Evolutionary conservation across 306 rosid genomes (phyloP), one percentile per base, ranked within the genome.

Genomic region (Cicer cuneatum): DNA sequence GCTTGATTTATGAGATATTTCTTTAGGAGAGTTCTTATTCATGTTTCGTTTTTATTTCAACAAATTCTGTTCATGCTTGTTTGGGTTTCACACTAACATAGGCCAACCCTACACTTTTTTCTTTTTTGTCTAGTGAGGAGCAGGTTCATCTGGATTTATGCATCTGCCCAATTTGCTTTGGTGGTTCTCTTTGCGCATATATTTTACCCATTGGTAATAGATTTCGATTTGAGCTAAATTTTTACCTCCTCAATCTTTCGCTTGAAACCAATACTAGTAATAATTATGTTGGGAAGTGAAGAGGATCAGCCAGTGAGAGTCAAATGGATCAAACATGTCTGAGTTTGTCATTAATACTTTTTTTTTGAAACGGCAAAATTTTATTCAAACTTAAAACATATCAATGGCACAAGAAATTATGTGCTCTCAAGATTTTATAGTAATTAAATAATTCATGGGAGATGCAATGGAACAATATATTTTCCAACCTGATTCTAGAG

Each of bases 151-250:
- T 94, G 99, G 99, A 79, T 90, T 24, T 94, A 92, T 64, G 96
- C 99, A 21, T 82, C 93, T 13, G 69, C 72, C 62, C 99, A 94
- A 52, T 92, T 90, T 72, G 83, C 83, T 45, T 78, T 92, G 89
- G 96, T 94, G 88, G 96, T 92, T 71, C 68, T 92, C 74, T 94
- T 90, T 69, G 91, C 96, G 1, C 99, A 94, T 58, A 75, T 94
- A 80, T 94, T 94, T 84, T 92, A 94, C 86, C 59, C 92, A 19
- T 19, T 90, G 99, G 99, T 94, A 87, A 86, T 87, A 62, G 45
- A 74, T 68, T 78, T 49, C 43, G 38, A 38, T 61, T 19, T 49
- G 16, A 52, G 75, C 53, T 5, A 53, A 33, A 80, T 81, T 49
- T 41, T 75, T 52, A 35, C 15, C 49, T 9, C 69, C 18, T 56